These are phyloP conservation scores for Cryptosporidium viatorum DNA, from an alignment of 169 alveolate species.

Conservation along the genomic window DNA sequence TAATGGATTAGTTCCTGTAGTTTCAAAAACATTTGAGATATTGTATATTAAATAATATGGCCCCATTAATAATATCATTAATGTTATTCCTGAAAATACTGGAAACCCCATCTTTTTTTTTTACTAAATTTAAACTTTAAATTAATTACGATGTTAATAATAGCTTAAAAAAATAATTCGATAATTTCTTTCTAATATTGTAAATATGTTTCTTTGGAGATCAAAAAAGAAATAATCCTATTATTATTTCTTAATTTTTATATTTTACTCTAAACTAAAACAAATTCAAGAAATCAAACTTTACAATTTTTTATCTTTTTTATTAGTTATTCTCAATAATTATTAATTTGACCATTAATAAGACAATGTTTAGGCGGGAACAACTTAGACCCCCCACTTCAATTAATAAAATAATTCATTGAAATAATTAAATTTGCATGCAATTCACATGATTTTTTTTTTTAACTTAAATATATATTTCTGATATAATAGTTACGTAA, in stretches of 20 bases:
- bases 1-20: slow-evolving; percentile 42
- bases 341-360: background rate
- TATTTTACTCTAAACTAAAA: too few species aligned
- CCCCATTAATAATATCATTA: slow-evolving; percentile 35
- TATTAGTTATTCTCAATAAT: too few species aligned
- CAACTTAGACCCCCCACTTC: background rate
- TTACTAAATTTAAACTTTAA: background rate
- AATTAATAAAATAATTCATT: too few species aligned
- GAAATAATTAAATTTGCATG: background rate
- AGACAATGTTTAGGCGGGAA: background rate
- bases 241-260: too few species aligned
- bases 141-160: background rate
- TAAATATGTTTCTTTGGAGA: too few species aligned
- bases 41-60: slow-evolving; percentile 51
- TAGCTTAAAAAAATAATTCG: background rate
- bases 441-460: background rate
- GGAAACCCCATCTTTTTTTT: slow-evolving; percentile 60
- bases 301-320: too few species aligned
- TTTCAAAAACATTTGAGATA: slow-evolving; percentile 2
- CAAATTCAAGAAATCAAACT: background rate
- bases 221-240: too few species aligned
- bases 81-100: slow-evolving; percentile 48
- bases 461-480: too few species aligned
- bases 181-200: background rate
- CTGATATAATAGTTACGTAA: background rate